Evolutionary conservation across 441 rosid genomes (phyloP).

Genomic region (Macaranga tanarius): DNA sequence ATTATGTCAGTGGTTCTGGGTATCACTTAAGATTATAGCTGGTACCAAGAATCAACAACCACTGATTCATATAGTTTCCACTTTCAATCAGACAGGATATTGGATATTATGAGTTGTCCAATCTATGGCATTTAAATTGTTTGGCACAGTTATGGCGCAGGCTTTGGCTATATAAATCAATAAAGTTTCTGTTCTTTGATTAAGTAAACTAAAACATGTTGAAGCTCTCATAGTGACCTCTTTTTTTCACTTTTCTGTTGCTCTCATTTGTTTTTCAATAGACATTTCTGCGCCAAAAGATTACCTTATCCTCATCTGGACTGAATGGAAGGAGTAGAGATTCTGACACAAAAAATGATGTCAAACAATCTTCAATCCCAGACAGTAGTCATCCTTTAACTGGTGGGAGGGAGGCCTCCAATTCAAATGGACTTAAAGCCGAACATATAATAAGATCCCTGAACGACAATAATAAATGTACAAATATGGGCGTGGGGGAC

Average conservation of each 20-base stretch:
- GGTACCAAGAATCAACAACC: background rate
- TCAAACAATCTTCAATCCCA: constrained; percentile 23
- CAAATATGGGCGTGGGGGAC: constrained; percentile 14
- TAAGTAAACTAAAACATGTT: background rate
- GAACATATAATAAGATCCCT: constrained; percentile 18
- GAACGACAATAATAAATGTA: constrained; percentile 10
- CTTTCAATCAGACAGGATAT: background rate
- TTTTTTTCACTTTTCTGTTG: background rate
- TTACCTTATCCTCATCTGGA: constrained; percentile 39
- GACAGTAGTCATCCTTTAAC: constrained; percentile 25
- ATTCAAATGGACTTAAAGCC: constrained; percentile 9
- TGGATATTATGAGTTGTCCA: background rate
- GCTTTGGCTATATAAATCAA: too few species aligned
- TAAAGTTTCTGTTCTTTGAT: background rate
- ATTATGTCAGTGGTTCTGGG: background rate
- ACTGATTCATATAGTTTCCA: background rate
- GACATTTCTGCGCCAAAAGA: constrained; percentile 61
- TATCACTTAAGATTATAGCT: background rate
- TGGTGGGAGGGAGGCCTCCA: constrained; percentile 14
- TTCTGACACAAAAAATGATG: constrained; percentile 21
- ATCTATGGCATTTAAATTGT: background rate
- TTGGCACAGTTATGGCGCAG: background rate
- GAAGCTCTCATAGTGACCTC: constrained; percentile 14
- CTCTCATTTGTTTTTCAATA: constrained; percentile 16
- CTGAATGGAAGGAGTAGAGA: constrained; percentile 25